phyloP scores from a whole-genome alignment of 2,329 filamentous ascomycete species.

The Colletotrichum chlorophyti region DNA sequence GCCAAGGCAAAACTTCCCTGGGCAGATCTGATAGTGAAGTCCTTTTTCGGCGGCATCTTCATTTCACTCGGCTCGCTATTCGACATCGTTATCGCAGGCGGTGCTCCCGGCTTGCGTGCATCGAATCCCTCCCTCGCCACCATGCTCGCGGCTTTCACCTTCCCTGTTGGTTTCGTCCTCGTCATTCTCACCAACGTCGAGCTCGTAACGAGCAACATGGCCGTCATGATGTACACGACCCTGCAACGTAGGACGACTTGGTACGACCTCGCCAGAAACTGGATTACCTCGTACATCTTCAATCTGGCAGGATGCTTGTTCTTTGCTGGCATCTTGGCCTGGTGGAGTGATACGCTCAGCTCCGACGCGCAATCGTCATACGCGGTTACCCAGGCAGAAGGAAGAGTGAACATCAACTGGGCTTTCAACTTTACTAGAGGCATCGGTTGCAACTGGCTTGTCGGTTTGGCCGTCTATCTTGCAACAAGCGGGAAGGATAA shows the following conservation, averaged over 20 bases:
- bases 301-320: slow-evolving; percentile 1
- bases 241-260: neutral
- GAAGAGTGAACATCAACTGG: slow-evolving; percentile 11
- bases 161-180: slow-evolving; percentile 7
- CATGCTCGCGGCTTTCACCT: neutral
- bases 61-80: slow-evolving; percentile 10
- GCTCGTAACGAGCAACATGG: slow-evolving; percentile 14
- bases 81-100: slow-evolving; percentile 2
- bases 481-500: neutral
- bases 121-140: slow-evolving; percentile 6
- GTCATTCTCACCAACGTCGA: slow-evolving; percentile 4
- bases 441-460: slow-evolving; percentile 12
- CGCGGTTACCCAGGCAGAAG: slow-evolving; percentile 9
- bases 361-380: slow-evolving; percentile 2
- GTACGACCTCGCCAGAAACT: slow-evolving; percentile 1
- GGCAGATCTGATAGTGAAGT: slow-evolving; percentile 1
- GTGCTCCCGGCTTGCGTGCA: neutral
- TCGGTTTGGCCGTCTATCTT: slow-evolving; percentile 3
- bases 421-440: slow-evolving; percentile 8
- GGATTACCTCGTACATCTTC: slow-evolving; percentile 2
- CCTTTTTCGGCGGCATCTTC: slow-evolving; percentile 13
- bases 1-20: neutral
- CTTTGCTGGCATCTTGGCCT: neutral
- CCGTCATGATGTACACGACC: slow-evolving; percentile 6
- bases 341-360: slow-evolving; percentile 2